These are phyloP conservation scores for Lactarius indigo DNA, from an alignment of 768 basidiomycete species.

Conservation along the genomic window DNA sequence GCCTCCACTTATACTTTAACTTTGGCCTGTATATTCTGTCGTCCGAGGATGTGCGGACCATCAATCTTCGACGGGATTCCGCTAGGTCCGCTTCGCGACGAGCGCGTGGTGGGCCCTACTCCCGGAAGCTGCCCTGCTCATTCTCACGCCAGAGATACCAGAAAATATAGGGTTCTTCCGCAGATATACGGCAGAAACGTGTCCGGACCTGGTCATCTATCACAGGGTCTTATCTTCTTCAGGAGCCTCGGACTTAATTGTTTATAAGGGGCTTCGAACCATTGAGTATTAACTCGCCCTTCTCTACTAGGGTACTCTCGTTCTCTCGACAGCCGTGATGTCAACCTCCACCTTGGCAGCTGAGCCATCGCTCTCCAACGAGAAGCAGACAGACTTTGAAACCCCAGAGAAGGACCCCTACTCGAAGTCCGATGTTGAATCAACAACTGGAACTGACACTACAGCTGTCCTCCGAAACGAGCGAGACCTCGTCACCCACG, in stretches of 20 bases:
- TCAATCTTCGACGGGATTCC: neutral
- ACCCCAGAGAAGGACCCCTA: constrained; percentile 20
- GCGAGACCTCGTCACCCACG: constrained; percentile 46
- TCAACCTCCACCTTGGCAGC: neutral
- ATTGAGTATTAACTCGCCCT: too few species aligned
- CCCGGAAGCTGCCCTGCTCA: neutral
- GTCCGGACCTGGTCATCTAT: neutral
- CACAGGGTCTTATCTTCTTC: neutral
- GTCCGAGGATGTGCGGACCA: neutral
- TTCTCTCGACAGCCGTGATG: neutral
- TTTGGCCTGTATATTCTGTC: neutral
- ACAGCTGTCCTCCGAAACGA: constrained; percentile 42
- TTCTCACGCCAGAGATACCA: neutral
- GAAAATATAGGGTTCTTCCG: neutral
- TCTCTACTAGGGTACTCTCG: neutral
- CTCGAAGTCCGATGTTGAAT: constrained; percentile 37
- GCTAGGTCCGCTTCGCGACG: neutral
- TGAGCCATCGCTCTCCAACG: constrained; percentile 6
- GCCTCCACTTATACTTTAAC: too few species aligned
- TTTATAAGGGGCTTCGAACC: neutral
- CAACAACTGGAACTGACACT: constrained; percentile 30
- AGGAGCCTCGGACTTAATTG: neutral
- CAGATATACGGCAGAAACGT: neutral
- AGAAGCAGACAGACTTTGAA: constrained; percentile 1
- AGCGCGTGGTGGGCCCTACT: neutral